A percentile compares a stretch with the other conserved stretches of the same genome.
Evolutionary conservation across 176 grass and related monocot genomes (phyloP).

Genomic region (Pontederia paniculata): DNA sequence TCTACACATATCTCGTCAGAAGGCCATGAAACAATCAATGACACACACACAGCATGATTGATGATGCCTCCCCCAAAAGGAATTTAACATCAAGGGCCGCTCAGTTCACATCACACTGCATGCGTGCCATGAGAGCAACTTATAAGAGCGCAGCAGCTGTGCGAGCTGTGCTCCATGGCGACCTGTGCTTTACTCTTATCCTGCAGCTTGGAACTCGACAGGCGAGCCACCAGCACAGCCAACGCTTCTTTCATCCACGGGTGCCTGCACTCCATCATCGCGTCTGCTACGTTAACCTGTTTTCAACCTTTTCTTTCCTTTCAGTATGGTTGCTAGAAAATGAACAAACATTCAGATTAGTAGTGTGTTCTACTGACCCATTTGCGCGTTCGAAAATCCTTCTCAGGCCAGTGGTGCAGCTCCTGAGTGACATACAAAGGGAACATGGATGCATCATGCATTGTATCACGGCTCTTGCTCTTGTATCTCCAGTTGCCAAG

Average conservation of each 20-base stretch:
- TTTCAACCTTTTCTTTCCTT: no score
- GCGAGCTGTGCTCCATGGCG: no score
- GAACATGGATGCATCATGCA: slow-evolving; percentile 42
- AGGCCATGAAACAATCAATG: no score
- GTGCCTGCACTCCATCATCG: slow-evolving; percentile 1
- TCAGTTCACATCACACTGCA: no score
- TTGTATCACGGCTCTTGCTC: slow-evolving; percentile 36
- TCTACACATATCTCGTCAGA: no score
- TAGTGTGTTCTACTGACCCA: slow-evolving; percentile 29
- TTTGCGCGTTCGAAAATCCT: slow-evolving; percentile 18
- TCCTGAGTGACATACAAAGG: slow-evolving; percentile 42
- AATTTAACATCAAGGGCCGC: no score
- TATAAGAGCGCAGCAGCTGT: no score
- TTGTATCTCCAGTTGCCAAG: slow-evolving; percentile 44
- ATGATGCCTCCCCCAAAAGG: no score
- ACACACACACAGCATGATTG: no score
- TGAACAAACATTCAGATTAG: not conserved
- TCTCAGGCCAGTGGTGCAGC: slow-evolving; percentile 52
- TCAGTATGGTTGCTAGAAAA: not conserved
- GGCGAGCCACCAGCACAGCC: not conserved
- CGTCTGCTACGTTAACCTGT: slow-evolving; percentile 1
- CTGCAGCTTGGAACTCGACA: not conserved
- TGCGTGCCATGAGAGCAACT: no score
- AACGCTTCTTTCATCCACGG: slow-evolving; percentile 3
- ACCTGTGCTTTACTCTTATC: no score